Conservation (phyloP, 1,284 basidiomycete genomes). For the Rhodotorula sp. region DNA sequence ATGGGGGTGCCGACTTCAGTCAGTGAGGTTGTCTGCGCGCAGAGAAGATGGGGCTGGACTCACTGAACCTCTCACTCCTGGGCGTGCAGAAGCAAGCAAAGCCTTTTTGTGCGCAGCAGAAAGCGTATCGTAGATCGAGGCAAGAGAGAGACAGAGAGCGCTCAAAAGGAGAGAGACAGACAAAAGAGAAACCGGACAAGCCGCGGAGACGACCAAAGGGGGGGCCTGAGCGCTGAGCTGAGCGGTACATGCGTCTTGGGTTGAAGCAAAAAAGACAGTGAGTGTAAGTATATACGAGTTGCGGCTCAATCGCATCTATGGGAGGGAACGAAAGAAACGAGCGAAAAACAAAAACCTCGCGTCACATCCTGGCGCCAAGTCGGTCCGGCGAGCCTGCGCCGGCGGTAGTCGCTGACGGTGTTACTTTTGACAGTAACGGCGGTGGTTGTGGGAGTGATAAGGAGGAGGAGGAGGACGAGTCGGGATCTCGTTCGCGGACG, state of each 20-base stretch:
- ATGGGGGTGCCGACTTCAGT: not conserved
- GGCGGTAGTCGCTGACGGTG: no score
- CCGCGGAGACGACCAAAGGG: not conserved
- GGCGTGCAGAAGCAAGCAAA: no score
- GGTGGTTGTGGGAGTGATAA: not conserved
- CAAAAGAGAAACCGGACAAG: not conserved
- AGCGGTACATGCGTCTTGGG: not conserved
- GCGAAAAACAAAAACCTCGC: not conserved
- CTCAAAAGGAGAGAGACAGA: not conserved
- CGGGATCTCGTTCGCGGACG: conserved; percentile 18
- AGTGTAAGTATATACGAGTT: not conserved
- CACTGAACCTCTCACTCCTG: no score
- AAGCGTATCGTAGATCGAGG: not conserved
- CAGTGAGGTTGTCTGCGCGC: not conserved
- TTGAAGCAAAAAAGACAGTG: not conserved
- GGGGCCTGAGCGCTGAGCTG: not conserved
- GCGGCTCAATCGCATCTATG: not conserved
- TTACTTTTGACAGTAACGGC: no score
- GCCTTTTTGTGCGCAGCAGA: not conserved
- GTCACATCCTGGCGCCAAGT: no score
- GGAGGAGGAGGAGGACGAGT: not conserved
- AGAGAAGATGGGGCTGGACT: no score
- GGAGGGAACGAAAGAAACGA: not conserved
- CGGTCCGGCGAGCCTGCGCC: not conserved
- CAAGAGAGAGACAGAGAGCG: not conserved